phyloP scores from a whole-genome alignment of 2,329 filamentous ascomycete genomes.

The Parafenestella ontariensis region DNA sequence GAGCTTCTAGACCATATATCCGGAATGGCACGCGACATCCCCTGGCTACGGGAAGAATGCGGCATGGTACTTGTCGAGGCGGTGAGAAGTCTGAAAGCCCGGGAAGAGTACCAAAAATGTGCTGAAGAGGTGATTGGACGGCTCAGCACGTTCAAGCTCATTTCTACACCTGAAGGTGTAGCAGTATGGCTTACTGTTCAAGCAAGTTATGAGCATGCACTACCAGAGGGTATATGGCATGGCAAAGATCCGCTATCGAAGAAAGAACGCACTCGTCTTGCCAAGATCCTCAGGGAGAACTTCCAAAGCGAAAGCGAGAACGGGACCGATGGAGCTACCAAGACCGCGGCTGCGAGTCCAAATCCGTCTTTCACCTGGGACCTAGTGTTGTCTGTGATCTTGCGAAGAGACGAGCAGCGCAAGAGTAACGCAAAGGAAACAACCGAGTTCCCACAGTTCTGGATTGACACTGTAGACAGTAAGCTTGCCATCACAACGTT shows the following conservation, averaged over 20 bases:
- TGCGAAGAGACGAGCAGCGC: constrained; percentile 33
- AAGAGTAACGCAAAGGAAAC: constrained; percentile 44
- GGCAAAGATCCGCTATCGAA: constrained; percentile 73
- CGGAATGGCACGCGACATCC: constrained; percentile 78
- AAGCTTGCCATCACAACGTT: constrained; percentile 47
- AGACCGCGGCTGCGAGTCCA: constrained; percentile 77
- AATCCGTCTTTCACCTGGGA: constrained; percentile 91
- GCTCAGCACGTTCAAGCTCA: constrained; percentile 69
- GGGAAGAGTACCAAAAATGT: constrained; percentile 59
- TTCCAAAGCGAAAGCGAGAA: constrained; percentile 59
- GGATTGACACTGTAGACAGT: constrained; percentile 87
- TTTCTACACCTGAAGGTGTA: constrained; percentile 85
- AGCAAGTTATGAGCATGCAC: constrained; percentile 67
- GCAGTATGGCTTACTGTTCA: constrained; percentile 82
- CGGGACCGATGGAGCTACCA: constrained; percentile 54
- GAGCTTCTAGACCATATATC: constrained; percentile 76
- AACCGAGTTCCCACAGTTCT: constrained; percentile 75
- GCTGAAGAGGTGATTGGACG: constrained; percentile 68
- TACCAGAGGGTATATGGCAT: constrained; percentile 76
- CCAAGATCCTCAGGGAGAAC: constrained; percentile 81
- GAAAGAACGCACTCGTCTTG: constrained; percentile 72
- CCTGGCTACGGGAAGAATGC: constrained; percentile 89
- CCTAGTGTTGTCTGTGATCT: constrained; percentile 65
- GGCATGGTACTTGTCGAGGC: constrained; percentile 81
- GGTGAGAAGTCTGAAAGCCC: constrained; percentile 61